Base-by-base conservation (phyloP, 1,284 basidiomycete genomes). In the Cryptococcus amylolentus region DNA sequence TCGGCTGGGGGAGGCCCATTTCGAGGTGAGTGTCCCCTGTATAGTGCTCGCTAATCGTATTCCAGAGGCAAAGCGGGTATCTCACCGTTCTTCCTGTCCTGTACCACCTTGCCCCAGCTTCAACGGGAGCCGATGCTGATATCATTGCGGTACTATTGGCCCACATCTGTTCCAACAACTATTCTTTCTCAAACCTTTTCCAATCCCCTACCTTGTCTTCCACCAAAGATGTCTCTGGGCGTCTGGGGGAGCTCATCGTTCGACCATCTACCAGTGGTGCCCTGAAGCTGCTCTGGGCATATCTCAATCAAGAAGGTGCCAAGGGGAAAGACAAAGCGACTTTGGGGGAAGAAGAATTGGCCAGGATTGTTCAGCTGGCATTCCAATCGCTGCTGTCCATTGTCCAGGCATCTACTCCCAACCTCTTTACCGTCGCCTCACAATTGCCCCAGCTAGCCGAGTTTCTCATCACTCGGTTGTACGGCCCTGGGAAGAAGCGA, bases 81-180 rank as follows among this genome's bases (percentile, higher is more conserved):
- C 39, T 58, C 16, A 20, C 61, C 20, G 58, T 70, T n/a, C 58
- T 69, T 8, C 55, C 58, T 20, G 47, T 49, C 6, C 49, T 70
- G 6, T 52, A 58, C 20, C 52, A 23, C 12, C 56, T 69, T 4
- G 50, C 56, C 2, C 56, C 62, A 12, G 41, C 48, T 31, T 20
- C 54, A 40, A 10, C 55, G 5, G 4, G 49, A 6, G 31, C 54
- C 12, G 51, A 69, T 28, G 26, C 63, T 2, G 57, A 57, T n/a
- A 61, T 74, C 14, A 58, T 76, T 4, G 64, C 70, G 2, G 56
- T 68, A 8, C 62, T 76, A 3, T 61, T 76, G 42, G 58, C 73
- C 1, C 71, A 76, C 55, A 62, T 71, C 26, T 62, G 72, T 27
- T 61, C 62, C 49, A 70, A 70, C 68, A 72, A 74, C 54, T 76